Conservation (phyloP, 139 green algal species). For the Chlamydomonas schloesseri region DNA sequence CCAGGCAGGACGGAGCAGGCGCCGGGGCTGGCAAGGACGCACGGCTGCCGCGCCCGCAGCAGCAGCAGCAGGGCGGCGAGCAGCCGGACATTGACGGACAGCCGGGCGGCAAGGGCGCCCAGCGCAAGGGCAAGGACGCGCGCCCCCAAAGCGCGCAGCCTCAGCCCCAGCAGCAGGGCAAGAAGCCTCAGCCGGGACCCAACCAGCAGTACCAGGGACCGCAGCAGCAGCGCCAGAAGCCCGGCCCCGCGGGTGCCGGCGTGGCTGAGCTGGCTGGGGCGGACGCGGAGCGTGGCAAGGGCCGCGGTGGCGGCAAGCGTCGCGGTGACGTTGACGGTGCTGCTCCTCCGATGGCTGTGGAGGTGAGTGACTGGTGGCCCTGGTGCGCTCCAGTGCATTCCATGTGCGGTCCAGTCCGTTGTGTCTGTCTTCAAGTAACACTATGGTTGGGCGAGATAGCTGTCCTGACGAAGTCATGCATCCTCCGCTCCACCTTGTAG, state of each 20-base stretch:
- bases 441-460: no score
- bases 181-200: not conserved
- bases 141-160: not conserved
- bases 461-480: no score
- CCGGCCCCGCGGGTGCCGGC: not conserved
- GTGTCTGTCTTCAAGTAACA: no score
- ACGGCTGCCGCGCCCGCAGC: not conserved
- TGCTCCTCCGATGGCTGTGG: no score
- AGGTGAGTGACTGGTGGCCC: no score
- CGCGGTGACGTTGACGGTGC: no score
- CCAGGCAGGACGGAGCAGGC: not conserved
- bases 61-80: not conserved
- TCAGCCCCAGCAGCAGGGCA: not conserved
- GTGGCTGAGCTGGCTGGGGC: no score
- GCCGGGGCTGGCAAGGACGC: not conserved
- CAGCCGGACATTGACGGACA: not conserved
- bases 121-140: slow-evolving; percentile 2
- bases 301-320: no score
- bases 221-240: not conserved
- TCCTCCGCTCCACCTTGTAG: no score
- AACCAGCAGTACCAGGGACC: not conserved
- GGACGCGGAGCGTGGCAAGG: no score
- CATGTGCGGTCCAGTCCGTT: no score
- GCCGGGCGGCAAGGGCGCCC: not conserved
- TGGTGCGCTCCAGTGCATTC: no score